A percentile compares a stretch with the other conserved stretches of the same genome.
phyloP scores from a whole-genome alignment of 208 protist species.

The Trypanosoma grayi region DNA sequence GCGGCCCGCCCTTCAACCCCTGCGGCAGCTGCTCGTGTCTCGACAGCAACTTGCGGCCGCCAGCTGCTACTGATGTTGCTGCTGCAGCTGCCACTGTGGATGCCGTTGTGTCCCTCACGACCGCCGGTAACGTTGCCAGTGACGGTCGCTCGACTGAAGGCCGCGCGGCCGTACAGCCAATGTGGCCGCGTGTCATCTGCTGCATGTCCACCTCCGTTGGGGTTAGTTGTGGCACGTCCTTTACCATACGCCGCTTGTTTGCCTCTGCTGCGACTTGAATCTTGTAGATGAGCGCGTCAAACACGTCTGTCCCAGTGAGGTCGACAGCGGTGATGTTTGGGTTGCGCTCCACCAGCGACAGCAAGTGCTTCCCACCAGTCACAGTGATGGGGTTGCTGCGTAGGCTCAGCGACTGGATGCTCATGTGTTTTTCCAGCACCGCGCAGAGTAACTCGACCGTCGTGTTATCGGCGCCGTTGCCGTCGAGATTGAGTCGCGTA shows the following conservation, averaged over 20 bases:
- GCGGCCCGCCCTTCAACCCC: background rate
- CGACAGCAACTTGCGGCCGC: background rate
- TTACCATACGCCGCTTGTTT: slow-evolving; percentile 27
- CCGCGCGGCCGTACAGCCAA: background rate
- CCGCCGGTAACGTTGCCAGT: background rate
- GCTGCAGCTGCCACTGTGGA: slow-evolving; percentile 1
- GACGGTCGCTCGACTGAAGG: background rate
- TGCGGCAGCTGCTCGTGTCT: background rate
- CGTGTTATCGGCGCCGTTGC: slow-evolving; percentile 85
- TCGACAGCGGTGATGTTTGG: slow-evolving; percentile 65
- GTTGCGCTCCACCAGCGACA: slow-evolving; percentile 74
- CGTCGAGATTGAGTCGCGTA: slow-evolving; percentile 62
- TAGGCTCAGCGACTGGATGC: slow-evolving; percentile 61
- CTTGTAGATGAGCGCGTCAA: slow-evolving; percentile 61
- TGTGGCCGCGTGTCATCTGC: slow-evolving; percentile 4
- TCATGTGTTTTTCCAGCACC: slow-evolving; percentile 68
- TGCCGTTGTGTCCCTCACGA: background rate
- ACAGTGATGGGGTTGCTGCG: slow-evolving; percentile 82
- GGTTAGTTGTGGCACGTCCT: slow-evolving; percentile 28
- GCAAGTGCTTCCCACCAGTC: slow-evolving; percentile 61
- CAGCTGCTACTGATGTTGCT: background rate
- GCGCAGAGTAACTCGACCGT: slow-evolving; percentile 59
- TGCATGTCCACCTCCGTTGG: background rate
- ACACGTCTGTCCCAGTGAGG: slow-evolving; percentile 75
- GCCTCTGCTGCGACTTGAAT: slow-evolving; percentile 44